Percentiles rank a stretch among this genome's conserved stretches.
Evolutionary conservation across 1,284 basidiomycete species (phyloP).

Genomic region (Ustilago shanxiensis): DNA sequence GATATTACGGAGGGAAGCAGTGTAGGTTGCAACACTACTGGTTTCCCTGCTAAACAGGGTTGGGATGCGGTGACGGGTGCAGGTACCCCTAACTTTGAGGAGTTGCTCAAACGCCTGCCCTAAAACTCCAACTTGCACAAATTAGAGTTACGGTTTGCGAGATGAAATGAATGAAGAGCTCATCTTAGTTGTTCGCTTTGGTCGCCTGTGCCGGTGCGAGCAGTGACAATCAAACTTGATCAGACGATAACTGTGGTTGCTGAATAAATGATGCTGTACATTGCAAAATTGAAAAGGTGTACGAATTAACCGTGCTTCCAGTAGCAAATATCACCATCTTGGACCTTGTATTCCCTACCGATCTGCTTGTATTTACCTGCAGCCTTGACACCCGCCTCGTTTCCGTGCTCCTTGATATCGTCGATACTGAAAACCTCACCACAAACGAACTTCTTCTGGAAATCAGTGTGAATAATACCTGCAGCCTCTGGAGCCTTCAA

Average conservation of each 20-base stretch:
- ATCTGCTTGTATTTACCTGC: slow-evolving; percentile 96
- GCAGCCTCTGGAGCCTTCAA: slow-evolving; percentile 97
- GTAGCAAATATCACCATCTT: slow-evolving; percentile 67
- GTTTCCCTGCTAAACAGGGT: slow-evolving; percentile 60
- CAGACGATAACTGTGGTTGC: background rate
- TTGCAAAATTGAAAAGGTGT: background rate
- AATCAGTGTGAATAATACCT: slow-evolving; percentile 96
- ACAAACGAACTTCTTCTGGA: slow-evolving; percentile 99
- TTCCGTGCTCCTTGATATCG: slow-evolving; percentile 91
- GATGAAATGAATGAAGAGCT: no score
- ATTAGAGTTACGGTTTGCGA: background rate
- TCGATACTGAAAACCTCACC: slow-evolving; percentile 96
- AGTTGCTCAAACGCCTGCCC: slow-evolving; percentile 30
- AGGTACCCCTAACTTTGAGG: slow-evolving; percentile 57
- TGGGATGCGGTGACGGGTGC: slow-evolving; percentile 65
- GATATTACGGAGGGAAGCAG: slow-evolving; percentile 73
- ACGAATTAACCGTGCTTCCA: slow-evolving; percentile 54
- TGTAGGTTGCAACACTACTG: slow-evolving; percentile 59
- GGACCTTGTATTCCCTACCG: slow-evolving; percentile 89
- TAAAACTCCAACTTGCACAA: no score
- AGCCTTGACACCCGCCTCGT: slow-evolving; percentile 90
- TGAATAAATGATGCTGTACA: background rate
- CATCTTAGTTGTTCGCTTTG: no score
- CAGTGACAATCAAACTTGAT: background rate
- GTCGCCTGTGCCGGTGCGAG: no score